A percentile compares a stretch with the other conserved stretches of the same genome.
These are phyloP conservation scores for Fusarium protoensiforme DNA, from an alignment of 2,329 filamentous ascomycete species.

Conservation along the genomic window DNA sequence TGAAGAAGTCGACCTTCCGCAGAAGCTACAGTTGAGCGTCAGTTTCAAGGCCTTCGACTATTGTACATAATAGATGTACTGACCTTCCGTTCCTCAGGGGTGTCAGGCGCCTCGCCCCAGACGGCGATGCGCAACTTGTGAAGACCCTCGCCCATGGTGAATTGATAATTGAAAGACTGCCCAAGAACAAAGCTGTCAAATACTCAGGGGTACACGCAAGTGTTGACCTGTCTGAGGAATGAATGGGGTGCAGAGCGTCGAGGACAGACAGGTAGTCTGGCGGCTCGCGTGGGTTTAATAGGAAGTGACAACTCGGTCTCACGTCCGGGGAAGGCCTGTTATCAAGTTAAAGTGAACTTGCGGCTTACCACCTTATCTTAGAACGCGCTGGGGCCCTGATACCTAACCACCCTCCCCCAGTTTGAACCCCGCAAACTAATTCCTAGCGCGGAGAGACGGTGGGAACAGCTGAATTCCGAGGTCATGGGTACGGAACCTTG, in stretches of 20 bases:
- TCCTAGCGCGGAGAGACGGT: background rate
- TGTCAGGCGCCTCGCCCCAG: conserved; percentile 28
- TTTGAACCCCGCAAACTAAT: background rate
- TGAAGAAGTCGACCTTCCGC: conserved; percentile 11
- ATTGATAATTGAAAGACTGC: background rate
- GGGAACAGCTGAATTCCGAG: background rate
- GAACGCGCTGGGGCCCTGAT: background rate
- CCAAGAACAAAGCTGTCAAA: too few species aligned
- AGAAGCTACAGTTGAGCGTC: background rate
- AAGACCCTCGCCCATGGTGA: conserved; percentile 9
- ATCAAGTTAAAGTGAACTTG: background rate
- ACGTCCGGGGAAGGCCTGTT: background rate
- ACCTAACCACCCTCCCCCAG: background rate
- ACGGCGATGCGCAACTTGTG: conserved; percentile 23
- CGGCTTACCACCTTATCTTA: background rate
- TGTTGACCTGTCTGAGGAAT: background rate
- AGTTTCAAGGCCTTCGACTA: too few species aligned
- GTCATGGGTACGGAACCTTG: background rate
- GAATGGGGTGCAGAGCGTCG: background rate
- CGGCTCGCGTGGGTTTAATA: background rate
- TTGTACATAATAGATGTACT: background rate
- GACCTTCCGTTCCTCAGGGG: conserved; percentile 25
- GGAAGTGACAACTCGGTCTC: background rate
- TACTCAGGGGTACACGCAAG: background rate
- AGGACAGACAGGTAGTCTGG: background rate